Conservation (phyloP, 768 basidiomycete genomes). For the Termitomyces sp. region DNA sequence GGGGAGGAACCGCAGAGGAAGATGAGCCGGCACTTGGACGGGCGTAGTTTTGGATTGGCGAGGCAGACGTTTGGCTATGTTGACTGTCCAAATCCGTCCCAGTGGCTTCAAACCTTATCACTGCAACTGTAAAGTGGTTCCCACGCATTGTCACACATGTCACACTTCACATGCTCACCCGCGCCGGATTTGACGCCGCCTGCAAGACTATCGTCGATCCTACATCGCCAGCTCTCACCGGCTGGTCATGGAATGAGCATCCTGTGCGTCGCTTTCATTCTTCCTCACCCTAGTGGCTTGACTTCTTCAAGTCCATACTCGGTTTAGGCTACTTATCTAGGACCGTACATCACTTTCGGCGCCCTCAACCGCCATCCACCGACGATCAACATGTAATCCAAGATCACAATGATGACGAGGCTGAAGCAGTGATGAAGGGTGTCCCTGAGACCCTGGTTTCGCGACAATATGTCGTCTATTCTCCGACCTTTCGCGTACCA, state of each 20-base stretch:
- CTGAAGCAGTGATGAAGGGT: conserved; percentile 20
- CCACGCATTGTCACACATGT: conserved; percentile 33
- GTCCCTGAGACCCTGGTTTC: conserved; percentile 33
- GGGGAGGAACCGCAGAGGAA: conserved; percentile 32
- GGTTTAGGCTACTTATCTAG: conserved; percentile 45
- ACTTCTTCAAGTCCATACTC: conserved; percentile 23
- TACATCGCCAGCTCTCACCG: conserved; percentile 14
- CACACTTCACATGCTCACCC: conserved; percentile 40
- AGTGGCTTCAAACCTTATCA: conserved; percentile 65
- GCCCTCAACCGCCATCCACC: conserved; percentile 5
- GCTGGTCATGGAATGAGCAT: conserved; percentile 63
- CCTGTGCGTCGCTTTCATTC: conserved; percentile 31
- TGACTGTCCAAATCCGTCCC: conserved; percentile 18
- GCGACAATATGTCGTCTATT: conserved; percentile 68
- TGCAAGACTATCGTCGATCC: conserved; percentile 43
- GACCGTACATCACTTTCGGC: conserved; percentile 19
- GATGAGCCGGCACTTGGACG: conserved; percentile 41
- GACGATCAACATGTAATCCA: conserved; percentile 14
- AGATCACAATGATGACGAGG: conserved; percentile 41
- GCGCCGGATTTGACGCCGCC: conserved; percentile 52
- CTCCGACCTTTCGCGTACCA: conserved; percentile 76
- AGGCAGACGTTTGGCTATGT: conserved; percentile 21
- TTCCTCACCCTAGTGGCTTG: neutral
- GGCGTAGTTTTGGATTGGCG: conserved; percentile 36
- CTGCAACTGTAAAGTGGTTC: conserved; percentile 41